Evolutionary conservation across 2,329 filamentous ascomycete genomes (phyloP), one percentile per base, ranked within the genome.

Genomic region (Hymenoscyphus albidus): DNA sequence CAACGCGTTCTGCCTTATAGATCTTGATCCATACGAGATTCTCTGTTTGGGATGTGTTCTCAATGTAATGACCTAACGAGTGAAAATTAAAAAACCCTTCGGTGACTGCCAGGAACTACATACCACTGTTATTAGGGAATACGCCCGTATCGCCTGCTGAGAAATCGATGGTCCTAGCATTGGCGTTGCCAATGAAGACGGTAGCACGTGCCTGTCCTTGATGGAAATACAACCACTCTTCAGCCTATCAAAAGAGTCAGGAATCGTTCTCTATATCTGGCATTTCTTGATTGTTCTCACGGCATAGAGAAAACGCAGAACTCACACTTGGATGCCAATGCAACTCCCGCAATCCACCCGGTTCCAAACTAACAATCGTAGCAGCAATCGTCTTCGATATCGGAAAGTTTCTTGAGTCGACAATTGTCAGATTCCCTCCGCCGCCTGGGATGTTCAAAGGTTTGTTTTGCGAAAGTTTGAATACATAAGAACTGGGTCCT

Each of bases 171-270:
- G 87, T 90, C 5, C 87, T 81, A 2, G 87, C 82, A 62, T 83
- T 84, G 12, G 80, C 78, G 70, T 80, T 82, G 6, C 86, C 88
- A 58, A 85, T 84, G 73, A 89, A 90, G 2, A 88, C 84, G 0
- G 86, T 89, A 0, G 87, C 87, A 32, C 83, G 82, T 0, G 78
- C 88, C 1, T 79, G 76, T 31, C 87, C 88, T 65, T 83, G 78
- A 73, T 88, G 85, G 77, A 91, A 90, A 76, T 89, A 90, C 2
- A 90, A 76, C 88, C 88, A 90, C 74, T 90, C 88, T 70, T 89
- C 85, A 5, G 85, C 85, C 83, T 87, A 7, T 3, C 10, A 3
- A 38, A n/a, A 38, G 3, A 5, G 7, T 58, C n/a, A 58, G 31
- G 9, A 9, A 32, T 10, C 18, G 31, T 13, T 18, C 18, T 13